Conservation (phyloP, 2,329 filamentous ascomycete species). For the Sporothrix brasiliensis region DNA sequence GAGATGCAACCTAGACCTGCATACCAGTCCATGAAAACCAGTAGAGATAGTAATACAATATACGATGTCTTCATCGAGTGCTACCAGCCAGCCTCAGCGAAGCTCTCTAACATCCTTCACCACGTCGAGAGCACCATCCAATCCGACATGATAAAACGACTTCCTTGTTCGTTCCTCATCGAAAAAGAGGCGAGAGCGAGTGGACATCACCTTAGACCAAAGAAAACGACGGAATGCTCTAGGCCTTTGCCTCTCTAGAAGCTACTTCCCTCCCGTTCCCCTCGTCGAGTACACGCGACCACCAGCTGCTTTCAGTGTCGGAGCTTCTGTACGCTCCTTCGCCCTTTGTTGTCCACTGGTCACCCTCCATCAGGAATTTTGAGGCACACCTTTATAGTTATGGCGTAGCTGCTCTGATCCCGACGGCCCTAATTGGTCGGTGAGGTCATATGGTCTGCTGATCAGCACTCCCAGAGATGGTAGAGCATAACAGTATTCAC, state of each 20-base stretch:
- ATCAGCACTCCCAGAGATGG: slow-evolving; percentile 6
- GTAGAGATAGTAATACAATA: not conserved
- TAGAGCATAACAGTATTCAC: no score
- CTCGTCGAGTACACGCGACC: slow-evolving; percentile 5
- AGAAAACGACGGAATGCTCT: slow-evolving; percentile 20
- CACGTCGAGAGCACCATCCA: not conserved
- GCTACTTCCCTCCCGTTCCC: not conserved
- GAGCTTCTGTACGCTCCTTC: not conserved
- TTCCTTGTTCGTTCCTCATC: not conserved
- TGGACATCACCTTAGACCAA: not conserved
- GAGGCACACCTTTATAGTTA: not conserved
- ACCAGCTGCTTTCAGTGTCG: not conserved
- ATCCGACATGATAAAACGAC: not conserved
- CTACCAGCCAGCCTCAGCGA: not conserved
- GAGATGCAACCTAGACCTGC: slow-evolving; percentile 14
- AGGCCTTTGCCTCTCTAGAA: not conserved
- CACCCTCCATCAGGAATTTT: slow-evolving; percentile 23
- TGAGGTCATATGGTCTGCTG: slow-evolving; percentile 26
- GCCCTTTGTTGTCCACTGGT: slow-evolving; percentile 25
- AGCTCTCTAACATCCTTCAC: not conserved
- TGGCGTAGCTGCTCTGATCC: not conserved
- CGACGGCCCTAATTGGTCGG: slow-evolving; percentile 11
- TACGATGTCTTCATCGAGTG: not conserved
- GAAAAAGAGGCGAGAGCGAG: not conserved
- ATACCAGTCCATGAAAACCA: not conserved